phyloP scores from a whole-genome alignment of 805 yeast species.

The Kazachstania africana region DNA sequence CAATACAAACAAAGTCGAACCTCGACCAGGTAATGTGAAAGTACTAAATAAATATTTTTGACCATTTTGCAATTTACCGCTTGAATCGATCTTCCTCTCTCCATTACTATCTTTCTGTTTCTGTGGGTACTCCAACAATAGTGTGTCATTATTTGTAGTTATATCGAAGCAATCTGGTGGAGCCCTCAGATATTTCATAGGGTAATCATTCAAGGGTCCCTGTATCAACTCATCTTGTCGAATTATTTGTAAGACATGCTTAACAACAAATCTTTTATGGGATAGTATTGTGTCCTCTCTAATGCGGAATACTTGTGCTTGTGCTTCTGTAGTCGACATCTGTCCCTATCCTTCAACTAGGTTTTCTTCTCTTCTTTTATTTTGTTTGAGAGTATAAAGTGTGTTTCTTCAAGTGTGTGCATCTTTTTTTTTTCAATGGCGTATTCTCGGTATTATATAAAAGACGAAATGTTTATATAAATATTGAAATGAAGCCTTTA shows the following conservation, averaged over 20 bases:
- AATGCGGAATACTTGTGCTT: not conserved
- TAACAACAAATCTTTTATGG: constrained; percentile 18
- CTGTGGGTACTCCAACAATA: constrained; percentile 11
- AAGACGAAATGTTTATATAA: too few relatives aligned
- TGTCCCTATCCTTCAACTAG: too few relatives aligned
- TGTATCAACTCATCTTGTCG: constrained; percentile 11
- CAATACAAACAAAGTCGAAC: constrained; percentile 29
- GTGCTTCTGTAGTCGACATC: too few relatives aligned
- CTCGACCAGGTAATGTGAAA: constrained; percentile 30
- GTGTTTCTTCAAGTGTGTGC: too few relatives aligned
- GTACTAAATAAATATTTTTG: constrained; percentile 30
- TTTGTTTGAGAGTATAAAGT: too few relatives aligned
- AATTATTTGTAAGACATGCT: constrained; percentile 11
- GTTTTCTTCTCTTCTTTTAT: too few relatives aligned
- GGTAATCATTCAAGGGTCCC: constrained; percentile 13
- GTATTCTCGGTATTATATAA: too few relatives aligned
- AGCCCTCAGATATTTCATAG: constrained; percentile 9
- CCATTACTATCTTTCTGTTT: constrained; percentile 32
- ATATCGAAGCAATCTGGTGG: constrained; percentile 11
- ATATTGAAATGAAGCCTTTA: too few relatives aligned
- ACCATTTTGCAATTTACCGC: constrained; percentile 30
- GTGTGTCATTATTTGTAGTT: too few relatives aligned
- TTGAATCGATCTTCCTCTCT: constrained; percentile 31
- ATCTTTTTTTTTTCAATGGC: too few relatives aligned
- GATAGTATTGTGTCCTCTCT: constrained; percentile 2